Evolutionary conservation across 306 rosid species (phyloP).

Genomic region (Pterocarpus santalinus): DNA sequence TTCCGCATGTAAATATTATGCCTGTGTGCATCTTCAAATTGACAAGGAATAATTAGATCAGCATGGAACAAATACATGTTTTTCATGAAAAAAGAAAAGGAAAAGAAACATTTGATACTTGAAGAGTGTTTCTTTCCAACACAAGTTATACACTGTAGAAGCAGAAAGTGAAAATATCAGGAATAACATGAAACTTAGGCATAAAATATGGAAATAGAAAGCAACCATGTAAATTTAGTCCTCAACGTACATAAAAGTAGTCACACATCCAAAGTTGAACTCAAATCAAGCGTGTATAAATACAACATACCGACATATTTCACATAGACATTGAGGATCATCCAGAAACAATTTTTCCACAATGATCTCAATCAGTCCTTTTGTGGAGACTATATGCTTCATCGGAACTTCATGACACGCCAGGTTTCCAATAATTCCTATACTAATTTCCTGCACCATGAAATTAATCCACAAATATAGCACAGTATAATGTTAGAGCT

Average conservation of each 20-base stretch:
- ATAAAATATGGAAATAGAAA: conserved; percentile 25
- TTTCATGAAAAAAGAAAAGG: neutral
- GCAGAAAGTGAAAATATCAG: conserved; percentile 22
- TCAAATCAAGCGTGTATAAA: conserved; percentile 20
- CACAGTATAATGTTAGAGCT: conserved; percentile 32
- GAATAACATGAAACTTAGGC: neutral
- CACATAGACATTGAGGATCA: conserved; percentile 86
- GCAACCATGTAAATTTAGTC: conserved; percentile 19
- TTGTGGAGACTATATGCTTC: conserved; percentile 63
- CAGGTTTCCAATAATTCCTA: conserved; percentile 89
- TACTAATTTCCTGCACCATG: conserved; percentile 73
- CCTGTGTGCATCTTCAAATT: conserved; percentile 9
- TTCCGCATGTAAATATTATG: conserved; percentile 15
- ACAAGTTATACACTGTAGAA: conserved; percentile 12
- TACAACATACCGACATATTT: conserved; percentile 75
- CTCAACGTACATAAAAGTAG: neutral
- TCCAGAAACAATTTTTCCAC: conserved; percentile 75
- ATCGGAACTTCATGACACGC: conserved; percentile 84
- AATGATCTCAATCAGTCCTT: conserved; percentile 67
- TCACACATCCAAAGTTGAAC: conserved; percentile 30
- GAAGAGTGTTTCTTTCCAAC: conserved; percentile 35
- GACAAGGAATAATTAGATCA: neutral
- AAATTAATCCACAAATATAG: conserved; percentile 47
- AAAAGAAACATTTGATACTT: conserved; percentile 23
- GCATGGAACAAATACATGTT: conserved; percentile 1